Evolutionary conservation across 129 eudicot species (phyloP).

Genomic region (Flaveria ramosissima): DNA sequence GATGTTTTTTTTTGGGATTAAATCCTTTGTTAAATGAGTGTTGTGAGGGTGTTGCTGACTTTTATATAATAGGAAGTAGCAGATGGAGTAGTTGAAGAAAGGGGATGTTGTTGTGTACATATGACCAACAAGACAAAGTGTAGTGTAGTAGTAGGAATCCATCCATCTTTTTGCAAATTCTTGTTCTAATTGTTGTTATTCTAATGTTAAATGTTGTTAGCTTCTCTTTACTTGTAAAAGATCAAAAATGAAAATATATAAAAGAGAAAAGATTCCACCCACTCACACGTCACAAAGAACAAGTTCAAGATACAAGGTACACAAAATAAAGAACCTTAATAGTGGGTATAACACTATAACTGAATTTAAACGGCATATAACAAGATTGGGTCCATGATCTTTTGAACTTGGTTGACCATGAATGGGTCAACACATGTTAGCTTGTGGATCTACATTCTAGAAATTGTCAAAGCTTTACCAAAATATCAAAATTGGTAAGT

Average conservation of each 20-base stretch:
- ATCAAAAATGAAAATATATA: background rate
- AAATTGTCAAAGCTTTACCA: background rate
- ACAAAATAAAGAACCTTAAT: background rate
- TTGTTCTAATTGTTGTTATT: slow-evolving; percentile 28
- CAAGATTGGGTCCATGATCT: background rate
- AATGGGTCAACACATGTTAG: slow-evolving; percentile 23
- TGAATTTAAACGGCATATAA: background rate
- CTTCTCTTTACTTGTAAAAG: background rate
- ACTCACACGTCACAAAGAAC: no score
- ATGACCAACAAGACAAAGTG: slow-evolving; percentile 41
- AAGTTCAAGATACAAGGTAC: background rate
- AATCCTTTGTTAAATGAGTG: slow-evolving; percentile 34
- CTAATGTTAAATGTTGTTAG: background rate
- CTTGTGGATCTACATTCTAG: background rate
- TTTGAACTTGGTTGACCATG: slow-evolving; percentile 16
- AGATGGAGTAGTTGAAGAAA: slow-evolving; percentile 5
- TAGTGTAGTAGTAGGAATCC: slow-evolving; percentile 30
- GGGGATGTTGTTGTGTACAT: slow-evolving; percentile 34
- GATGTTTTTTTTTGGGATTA: slow-evolving; percentile 13
- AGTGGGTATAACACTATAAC: background rate
- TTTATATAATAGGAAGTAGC: background rate
- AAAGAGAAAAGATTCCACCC: no score
- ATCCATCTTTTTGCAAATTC: slow-evolving; percentile 34
- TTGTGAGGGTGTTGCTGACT: slow-evolving; percentile 35
- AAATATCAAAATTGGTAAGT: no score